A percentile compares a stretch with the other conserved stretches of the same genome.
Evolutionary conservation across 2,329 filamentous ascomycete species (phyloP).

Genomic region (Arthrobotrys musiformis): DNA sequence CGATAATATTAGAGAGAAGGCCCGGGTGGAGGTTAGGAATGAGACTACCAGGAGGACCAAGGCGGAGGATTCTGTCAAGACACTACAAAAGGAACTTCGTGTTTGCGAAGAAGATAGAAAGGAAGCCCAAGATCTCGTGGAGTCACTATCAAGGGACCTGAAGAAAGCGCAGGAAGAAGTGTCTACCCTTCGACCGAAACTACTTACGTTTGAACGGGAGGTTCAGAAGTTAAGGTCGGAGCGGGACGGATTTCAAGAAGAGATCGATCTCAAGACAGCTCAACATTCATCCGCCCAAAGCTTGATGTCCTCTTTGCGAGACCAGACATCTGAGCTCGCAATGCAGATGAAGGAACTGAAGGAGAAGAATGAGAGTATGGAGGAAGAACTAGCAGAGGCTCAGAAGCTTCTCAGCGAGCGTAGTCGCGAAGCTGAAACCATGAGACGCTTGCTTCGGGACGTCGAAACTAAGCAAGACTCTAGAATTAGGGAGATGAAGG

Average conservation of each 20-base stretch:
- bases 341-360: constrained; percentile 91
- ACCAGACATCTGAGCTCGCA: constrained; percentile 86
- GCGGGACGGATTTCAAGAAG: constrained; percentile 75
- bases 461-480: constrained; percentile 83
- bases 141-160: constrained; percentile 77
- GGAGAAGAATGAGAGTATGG: constrained; percentile 82
- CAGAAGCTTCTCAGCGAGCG: constrained; percentile 87
- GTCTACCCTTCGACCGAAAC: constrained; percentile 71
- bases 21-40: constrained; percentile 76
- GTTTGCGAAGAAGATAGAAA: constrained; percentile 81
- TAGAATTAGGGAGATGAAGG: constrained; percentile 87
- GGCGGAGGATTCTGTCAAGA: constrained; percentile 80
- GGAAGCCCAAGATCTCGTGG: constrained; percentile 77
- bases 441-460: constrained; percentile 87
- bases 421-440: constrained; percentile 91
- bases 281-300: constrained; percentile 84
- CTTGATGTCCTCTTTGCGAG: constrained; percentile 89
- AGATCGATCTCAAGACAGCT: constrained; percentile 82
- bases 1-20: constrained; percentile 79
- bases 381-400: constrained; percentile 90
- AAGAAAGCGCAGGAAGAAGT: constrained; percentile 78
- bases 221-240: constrained; percentile 75
- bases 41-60: constrained; percentile 68
- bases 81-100: constrained; percentile 79
- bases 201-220: constrained; percentile 78